Evolutionary conservation across 805 yeast genomes (phyloP).

Genomic region (Lipomyces mesembrius): DNA sequence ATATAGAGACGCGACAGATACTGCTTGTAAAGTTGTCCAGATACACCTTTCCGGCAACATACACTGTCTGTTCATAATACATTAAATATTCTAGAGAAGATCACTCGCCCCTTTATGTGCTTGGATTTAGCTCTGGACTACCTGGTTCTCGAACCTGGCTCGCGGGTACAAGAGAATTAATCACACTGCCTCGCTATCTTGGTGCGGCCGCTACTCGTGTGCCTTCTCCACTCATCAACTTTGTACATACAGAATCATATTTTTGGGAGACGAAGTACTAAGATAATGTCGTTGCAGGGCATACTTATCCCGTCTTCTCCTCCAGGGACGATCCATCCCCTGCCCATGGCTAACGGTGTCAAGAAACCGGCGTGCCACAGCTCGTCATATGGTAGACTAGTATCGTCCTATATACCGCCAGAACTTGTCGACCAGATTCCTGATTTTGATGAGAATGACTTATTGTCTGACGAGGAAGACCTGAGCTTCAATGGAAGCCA

Average conservation of each 20-base stretch:
- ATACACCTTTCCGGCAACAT: neutral
- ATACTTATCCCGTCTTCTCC: neutral
- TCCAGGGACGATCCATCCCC: neutral
- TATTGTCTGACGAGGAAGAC: neutral
- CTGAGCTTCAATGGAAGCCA: neutral
- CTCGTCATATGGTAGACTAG: neutral
- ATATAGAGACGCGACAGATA: neutral
- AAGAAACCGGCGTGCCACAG: neutral
- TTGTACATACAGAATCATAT: neutral
- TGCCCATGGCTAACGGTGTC: neutral
- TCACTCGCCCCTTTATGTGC: neutral
- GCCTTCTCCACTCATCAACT: neutral
- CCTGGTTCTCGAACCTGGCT: neutral
- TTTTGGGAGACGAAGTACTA: neutral
- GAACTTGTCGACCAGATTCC: constrained; percentile 2
- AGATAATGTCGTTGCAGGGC: neutral
- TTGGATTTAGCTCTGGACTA: neutral
- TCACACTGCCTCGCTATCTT: neutral
- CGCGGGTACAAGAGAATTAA: neutral
- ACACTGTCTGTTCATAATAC: neutral
- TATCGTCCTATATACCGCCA: neutral
- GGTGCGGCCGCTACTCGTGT: neutral
- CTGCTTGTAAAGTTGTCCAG: neutral
- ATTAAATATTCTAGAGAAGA: neutral
- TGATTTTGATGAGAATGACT: constrained; percentile 11